Evolutionary conservation across 495 filamentous ascomycete genomes (phyloP), one percentile per base, ranked within the genome.

Genomic region (Podospora fimiseda): DNA sequence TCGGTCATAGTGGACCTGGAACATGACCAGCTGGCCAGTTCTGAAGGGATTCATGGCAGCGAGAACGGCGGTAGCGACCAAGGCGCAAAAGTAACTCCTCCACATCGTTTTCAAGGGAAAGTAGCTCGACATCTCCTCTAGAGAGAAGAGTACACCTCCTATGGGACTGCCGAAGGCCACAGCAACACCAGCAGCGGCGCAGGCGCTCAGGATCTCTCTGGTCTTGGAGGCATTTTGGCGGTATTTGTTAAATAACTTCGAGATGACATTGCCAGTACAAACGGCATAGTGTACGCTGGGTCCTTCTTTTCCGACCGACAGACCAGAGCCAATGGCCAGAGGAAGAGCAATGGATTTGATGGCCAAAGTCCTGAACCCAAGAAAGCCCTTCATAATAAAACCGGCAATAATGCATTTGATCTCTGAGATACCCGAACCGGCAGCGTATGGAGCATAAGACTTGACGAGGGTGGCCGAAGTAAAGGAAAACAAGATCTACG

Each of bases 401-500:
- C 93, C 93, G 5, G 91, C 92, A 61, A 98, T 95, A 59, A 98
- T 98, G 70, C 93, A 97, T 70, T 98, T 98, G 72, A 98, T 98
- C 73, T 98, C 93, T 21, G 91, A 96, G 51, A 98, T 98, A 43
- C 93, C 93, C 19, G 91, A 96, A 23, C 93, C 93, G 24, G 93
- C 94, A 11, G 93, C 94, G 67, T 98, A 98, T 13, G 93, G 94
- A 9, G 93, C 90, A 69, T 94, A 97, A 1, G 84, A 84, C 66
- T 90, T 95, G 65, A 98, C 93, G 14, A 98, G 76, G 36, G 77
- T 82, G 2, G 90, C 94, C 1, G 90, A 82, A 9, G 85, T 86
- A 24, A 87, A 84, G 43, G 92, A 85, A 65, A 98, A 94, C 3
- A 89, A 56, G 1, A 86, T 80, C 88, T 91, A 27, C 14, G 36